Evolutionary conservation across 2,329 filamentous ascomycete genomes (phyloP), one percentile per base, ranked within the genome.

Genomic region (Neofusicoccum cordaticola): DNA sequence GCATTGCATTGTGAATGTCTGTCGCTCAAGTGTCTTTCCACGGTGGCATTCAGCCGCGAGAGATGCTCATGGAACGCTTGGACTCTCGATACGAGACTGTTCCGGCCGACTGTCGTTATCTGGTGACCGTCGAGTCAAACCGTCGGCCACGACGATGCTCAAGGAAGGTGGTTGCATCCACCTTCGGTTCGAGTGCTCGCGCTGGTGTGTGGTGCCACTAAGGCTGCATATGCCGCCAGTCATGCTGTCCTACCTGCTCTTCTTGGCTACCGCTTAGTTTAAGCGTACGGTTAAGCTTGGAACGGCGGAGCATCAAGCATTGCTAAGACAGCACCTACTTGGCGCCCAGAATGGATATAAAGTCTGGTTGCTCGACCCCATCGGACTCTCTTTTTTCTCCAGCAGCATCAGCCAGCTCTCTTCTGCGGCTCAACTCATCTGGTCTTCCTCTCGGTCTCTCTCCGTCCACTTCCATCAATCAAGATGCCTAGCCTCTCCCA

Each of bases 241-340:
- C 13, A 34, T 22, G 17, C 42, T n/a, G 15, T 44, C 17, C n/a
- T 8, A 60, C 56, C 56, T 60, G 42, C 56, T 37, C 15, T 22
- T 47, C 31, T 19, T 2, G 42, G 42, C 3, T 13, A 19, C 47
- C 22, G 56, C 41, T 27, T 47, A 22, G n/a, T 31, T 47, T 37
- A 60, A 60, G 56, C 42, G 42, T 47, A 17, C 42, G n/a, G 41
- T 44, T 60, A 60, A 60, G 56, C 56, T 60, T 48, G 56, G 13
- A 27, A 47, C 56, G 19, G 17, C 15, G 34, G 39, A 35, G 0
- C 31, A 60, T 35, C 56, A 60, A 60, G 56, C 56, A 31, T 37
- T 17, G 56, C 56, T 60, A 60, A 60, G 56, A 37, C 31, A 22
- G 42, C 27, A 19, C 39, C 39, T 22, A n/a, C 42, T 47, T 35